Base-by-base conservation (phyloP, 768 basidiomycete genomes). In the Lactarius quietus region DNA sequence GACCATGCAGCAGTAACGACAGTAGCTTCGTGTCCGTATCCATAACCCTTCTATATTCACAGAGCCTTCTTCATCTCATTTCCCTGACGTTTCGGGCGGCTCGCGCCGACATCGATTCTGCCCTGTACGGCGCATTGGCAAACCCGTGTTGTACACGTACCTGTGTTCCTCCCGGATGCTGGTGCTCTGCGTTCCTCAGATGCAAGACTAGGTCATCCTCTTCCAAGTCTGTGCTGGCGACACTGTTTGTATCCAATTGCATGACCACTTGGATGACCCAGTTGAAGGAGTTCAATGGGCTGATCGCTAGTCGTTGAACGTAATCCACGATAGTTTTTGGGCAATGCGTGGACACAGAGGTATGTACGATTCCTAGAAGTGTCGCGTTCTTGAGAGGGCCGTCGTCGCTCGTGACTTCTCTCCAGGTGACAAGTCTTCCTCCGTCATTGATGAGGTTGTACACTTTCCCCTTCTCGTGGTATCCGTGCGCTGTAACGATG, bases 181-280 rank as follows among this genome's bases (percentile, higher is more conserved):
- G 59, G 41, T 23, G 23, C 14, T 31, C 14, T 5, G 28, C 31
- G 20, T 51, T 51, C 23, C 45, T 60, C 3, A 48, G 14, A 35
- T 20, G 59, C 9, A 23, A 5, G n/a, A 14, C 23, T 17, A 60
- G 17, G 18, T 60, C 15, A 5, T 36, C 33, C 17, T 51, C 59
- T 18, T 45, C 23, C 23, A 60, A 23, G 3, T 12, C 23, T 14
- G 23, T 33, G 23, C 15, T 60, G 31, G 26, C 45, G 9, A 60
- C 33, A 15, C 9, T 26, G 35, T 18, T 26, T 33, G 45, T 20
- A 1, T n/a, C 59, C 59, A 60, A 35, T 1, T 60, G 33, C 33
- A 36, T 60, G 9, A 60, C 59, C 33, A 36, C 59, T 43, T 60
- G 45, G 33, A 60, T 33, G n/a, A 36, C 59, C 59, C 59, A 60